Conservation (phyloP, 495 filamentous ascomycete genomes). For the Tuber melanosporum region DNA sequence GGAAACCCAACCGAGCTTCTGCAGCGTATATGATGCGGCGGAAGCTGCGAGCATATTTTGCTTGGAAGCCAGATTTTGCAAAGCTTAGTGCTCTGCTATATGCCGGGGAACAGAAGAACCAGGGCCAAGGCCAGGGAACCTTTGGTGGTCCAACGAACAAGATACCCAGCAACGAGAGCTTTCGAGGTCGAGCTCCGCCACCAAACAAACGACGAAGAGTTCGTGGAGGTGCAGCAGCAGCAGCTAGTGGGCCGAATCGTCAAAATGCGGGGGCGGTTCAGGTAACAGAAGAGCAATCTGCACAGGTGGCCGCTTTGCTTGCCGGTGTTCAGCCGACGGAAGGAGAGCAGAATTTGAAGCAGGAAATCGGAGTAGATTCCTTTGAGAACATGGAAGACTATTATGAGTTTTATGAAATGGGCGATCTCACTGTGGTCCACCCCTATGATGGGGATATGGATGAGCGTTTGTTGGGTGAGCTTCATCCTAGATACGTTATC, state of each 20-base stretch:
- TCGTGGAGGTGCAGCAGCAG: slow-evolving; percentile 65
- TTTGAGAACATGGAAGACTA: slow-evolving; percentile 84
- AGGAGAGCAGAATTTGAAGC: slow-evolving; percentile 56
- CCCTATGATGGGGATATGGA: slow-evolving; percentile 94
- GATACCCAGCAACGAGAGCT: slow-evolving; percentile 31
- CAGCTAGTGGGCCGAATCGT: slow-evolving; percentile 52
- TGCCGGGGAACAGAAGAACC: slow-evolving; percentile 69
- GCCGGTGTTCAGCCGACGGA: slow-evolving; percentile 63
- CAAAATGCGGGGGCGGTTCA: slow-evolving; percentile 62
- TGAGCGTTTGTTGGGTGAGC: slow-evolving; percentile 88
- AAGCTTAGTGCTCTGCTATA: slow-evolving; percentile 71
- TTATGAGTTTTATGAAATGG: slow-evolving; percentile 89
- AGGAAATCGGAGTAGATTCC: slow-evolving; percentile 71
- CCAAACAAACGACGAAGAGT: slow-evolving; percentile 82
- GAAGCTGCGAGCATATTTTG: slow-evolving; percentile 77
- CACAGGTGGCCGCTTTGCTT: slow-evolving; percentile 62
- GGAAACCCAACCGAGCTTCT: slow-evolving; percentile 52
- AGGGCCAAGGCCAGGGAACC: slow-evolving; percentile 49
- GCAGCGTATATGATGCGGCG: slow-evolving; percentile 82
- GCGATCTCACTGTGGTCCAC: slow-evolving; percentile 79
- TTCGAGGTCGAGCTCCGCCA: slow-evolving; percentile 57
- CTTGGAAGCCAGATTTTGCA: slow-evolving; percentile 85
- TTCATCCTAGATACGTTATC: slow-evolving; percentile 86
- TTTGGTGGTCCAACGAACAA: slow-evolving; percentile 47
- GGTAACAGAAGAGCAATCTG: slow-evolving; percentile 71